Conservation (phyloP, 441 rosid genomes). For the Erysimum pusillum region DNA sequence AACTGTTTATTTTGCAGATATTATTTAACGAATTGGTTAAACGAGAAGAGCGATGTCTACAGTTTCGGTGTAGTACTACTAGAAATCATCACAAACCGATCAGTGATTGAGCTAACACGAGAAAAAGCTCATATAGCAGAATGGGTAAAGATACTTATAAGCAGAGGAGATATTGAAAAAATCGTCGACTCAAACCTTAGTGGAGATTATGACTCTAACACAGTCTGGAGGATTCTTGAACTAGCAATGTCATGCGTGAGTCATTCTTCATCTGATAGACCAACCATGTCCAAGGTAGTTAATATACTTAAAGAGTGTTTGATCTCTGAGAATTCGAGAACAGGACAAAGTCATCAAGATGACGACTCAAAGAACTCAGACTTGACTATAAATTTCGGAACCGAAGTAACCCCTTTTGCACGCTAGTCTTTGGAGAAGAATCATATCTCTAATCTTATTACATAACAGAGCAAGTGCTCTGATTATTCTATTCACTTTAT, state of each 20-base stretch:
- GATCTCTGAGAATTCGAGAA: slow-evolving; percentile 27
- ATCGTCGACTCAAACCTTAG: slow-evolving; percentile 55
- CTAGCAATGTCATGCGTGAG: slow-evolving; percentile 60
- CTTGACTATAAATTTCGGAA: slow-evolving; percentile 11
- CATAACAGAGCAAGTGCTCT: not conserved
- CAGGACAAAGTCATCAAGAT: slow-evolving; percentile 21
- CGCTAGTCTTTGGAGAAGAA: slow-evolving; percentile 23
- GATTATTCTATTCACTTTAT: no score
- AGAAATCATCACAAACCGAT: slow-evolving; percentile 46
- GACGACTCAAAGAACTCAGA: slow-evolving; percentile 36
- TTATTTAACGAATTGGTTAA: slow-evolving; percentile 37
- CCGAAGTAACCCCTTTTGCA: slow-evolving; percentile 35
- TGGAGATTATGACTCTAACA: slow-evolving; percentile 52
- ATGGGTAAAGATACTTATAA: slow-evolving; percentile 53
- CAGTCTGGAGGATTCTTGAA: slow-evolving; percentile 62
- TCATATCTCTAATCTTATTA: not conserved
- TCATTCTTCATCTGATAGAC: slow-evolving; percentile 48
- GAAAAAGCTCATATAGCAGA: slow-evolving; percentile 46
- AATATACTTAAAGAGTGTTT: slow-evolving; percentile 57
- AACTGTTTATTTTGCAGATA: slow-evolving; percentile 34
- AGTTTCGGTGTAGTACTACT: slow-evolving; percentile 52
- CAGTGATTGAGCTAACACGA: slow-evolving; percentile 36
- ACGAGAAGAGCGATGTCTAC: slow-evolving; percentile 53
- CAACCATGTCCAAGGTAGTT: slow-evolving; percentile 54
- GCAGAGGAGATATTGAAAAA: slow-evolving; percentile 53